phyloP scores from a whole-genome alignment of 768 basidiomycete genomes.

The Boletus pseudopeckii region DNA sequence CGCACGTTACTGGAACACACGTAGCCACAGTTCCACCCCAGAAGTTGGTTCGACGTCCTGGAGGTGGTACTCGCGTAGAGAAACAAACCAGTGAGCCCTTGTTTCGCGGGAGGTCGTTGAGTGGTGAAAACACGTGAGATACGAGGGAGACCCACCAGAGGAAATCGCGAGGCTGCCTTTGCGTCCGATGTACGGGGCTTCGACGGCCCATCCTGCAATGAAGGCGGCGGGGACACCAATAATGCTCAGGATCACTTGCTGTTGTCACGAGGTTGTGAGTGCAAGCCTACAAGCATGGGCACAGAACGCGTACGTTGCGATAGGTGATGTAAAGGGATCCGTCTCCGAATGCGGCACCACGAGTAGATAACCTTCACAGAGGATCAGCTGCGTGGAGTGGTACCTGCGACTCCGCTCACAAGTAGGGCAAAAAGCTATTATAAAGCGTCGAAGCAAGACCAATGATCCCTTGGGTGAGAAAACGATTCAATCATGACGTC shows the following conservation, averaged over 20 bases:
- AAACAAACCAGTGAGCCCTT: constrained; percentile 71
- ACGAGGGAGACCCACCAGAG: constrained; percentile 45
- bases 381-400: background rate
- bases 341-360: constrained; percentile 68
- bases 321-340: constrained; percentile 69
- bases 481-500: background rate
- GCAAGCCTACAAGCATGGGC: too few relatives aligned
- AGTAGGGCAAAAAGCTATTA: constrained; percentile 50
- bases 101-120: constrained; percentile 45
- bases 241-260: constrained; percentile 69
- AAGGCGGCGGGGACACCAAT: constrained; percentile 72
- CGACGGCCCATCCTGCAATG: constrained; percentile 68
- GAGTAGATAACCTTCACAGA: constrained; percentile 48
- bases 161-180: constrained; percentile 64
- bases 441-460: constrained; percentile 73
- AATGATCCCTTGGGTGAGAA: constrained; percentile 50
- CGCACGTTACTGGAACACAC: constrained; percentile 59
- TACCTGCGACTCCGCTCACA: constrained; percentile 33
- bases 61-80: constrained; percentile 76
- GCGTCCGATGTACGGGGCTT: constrained; percentile 59
- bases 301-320: constrained; percentile 49
- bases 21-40: constrained; percentile 82
- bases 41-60: constrained; percentile 58
- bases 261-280: background rate
- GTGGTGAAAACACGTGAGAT: constrained; percentile 28